A percentile compares a stretch with the other conserved stretches of the same genome.
These are phyloP conservation scores for Termitomyces sp. DNA, from an alignment of 768 basidiomycete species.

Conservation along the genomic window DNA sequence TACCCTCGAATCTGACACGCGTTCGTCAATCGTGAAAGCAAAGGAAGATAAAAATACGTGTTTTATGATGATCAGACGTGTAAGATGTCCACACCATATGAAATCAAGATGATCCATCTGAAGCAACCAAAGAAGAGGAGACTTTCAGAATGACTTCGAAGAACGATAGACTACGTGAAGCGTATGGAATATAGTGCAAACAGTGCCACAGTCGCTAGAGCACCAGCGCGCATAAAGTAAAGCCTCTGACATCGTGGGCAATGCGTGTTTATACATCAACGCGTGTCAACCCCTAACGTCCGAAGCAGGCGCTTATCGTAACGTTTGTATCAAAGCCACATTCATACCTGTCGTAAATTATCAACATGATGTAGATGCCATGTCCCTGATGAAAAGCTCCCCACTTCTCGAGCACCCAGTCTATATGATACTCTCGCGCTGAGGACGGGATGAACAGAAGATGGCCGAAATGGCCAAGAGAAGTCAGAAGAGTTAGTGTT, in stretches of 20 bases:
- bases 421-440: not conserved
- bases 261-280: not conserved
- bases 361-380: not conserved
- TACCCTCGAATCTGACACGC: not conserved
- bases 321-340: conserved; percentile 1
- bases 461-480: not conserved
- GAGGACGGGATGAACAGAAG: not conserved
- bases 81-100: not conserved
- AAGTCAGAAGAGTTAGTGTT: not conserved
- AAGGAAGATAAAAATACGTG: not conserved
- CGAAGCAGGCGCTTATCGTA: not conserved
- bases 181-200: not conserved
- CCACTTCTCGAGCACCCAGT: not conserved
- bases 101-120: not conserved
- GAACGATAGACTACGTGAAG: not conserved
- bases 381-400: not conserved
- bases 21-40: not conserved
- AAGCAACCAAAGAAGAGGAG: not conserved
- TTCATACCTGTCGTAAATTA: not conserved
- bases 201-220: not conserved
- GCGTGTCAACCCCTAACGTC: conserved; percentile 5
- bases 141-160: not conserved
- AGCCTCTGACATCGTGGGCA: not conserved
- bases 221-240: not conserved
- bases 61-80: not conserved